Conservation (phyloP, 2,329 filamentous ascomycete species). For the Verticillium longisporum region DNA sequence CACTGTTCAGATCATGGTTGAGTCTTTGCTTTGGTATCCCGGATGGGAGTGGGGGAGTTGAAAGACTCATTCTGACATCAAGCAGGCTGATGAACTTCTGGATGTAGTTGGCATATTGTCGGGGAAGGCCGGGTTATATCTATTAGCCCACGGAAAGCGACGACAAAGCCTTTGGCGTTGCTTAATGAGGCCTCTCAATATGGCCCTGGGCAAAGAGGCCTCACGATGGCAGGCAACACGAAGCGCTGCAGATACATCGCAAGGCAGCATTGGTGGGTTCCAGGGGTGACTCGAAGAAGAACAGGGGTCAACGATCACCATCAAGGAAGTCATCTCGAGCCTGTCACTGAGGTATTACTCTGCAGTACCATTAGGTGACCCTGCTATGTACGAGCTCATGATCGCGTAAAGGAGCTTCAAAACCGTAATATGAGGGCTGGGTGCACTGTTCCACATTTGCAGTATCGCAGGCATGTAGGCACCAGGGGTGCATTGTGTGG, state of each 20-base stretch:
- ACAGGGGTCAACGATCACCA: background rate
- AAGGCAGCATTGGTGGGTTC: background rate
- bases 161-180: background rate
- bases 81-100: too few relatives aligned
- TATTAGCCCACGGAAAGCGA: background rate
- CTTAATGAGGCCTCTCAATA: background rate
- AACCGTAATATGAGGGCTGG: background rate
- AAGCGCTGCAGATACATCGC: background rate
- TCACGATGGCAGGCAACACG: background rate
- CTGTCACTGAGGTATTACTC: background rate
- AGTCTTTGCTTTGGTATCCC: slow-evolving; percentile 4
- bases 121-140: background rate
- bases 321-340: background rate
- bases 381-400: background rate
- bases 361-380: background rate
- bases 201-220: background rate
- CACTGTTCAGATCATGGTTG: slow-evolving; percentile 17
- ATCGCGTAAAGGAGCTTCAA: background rate
- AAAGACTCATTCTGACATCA: too few relatives aligned
- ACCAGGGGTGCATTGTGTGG: background rate
- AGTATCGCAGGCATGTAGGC: background rate
- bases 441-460: too few relatives aligned
- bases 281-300: background rate
- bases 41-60: background rate
- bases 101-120: too few relatives aligned